A percentile compares a stretch with the other conserved stretches of the same genome.
phyloP scores from a whole-genome alignment of 2,329 filamentous ascomycete genomes.

The Sclerotinia spermophila region DNA sequence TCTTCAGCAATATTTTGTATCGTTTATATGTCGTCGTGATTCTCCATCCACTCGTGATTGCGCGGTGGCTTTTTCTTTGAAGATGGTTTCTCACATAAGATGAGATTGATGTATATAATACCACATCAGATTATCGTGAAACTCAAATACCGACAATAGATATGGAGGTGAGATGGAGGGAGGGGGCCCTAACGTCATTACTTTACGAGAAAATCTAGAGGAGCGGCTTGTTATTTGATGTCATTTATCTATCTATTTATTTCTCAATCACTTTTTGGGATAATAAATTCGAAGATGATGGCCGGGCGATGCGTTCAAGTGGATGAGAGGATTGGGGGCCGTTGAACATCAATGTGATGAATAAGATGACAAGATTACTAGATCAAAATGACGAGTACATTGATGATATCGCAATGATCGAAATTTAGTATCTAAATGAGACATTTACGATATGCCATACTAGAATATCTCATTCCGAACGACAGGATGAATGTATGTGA shows the following conservation, averaged over 20 bases:
- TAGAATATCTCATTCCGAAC: background rate
- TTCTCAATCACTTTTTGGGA: background rate
- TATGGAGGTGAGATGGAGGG: too few species aligned
- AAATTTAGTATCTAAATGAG: background rate
- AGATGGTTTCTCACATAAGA: background rate
- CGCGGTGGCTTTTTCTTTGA: too few species aligned
- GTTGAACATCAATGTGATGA: background rate
- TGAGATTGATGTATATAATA: background rate
- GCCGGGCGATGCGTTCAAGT: background rate
- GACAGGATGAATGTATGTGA: background rate
- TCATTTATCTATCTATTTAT: background rate
- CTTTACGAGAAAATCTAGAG: background rate
- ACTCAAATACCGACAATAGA: background rate
- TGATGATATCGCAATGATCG: too few species aligned
- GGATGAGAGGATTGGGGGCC: background rate
- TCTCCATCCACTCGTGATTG: background rate
- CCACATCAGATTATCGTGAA: background rate
- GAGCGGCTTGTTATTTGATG: background rate
- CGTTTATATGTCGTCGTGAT: background rate
- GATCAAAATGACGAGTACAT: background rate
- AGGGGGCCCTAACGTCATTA: too few species aligned
- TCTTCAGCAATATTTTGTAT: background rate
- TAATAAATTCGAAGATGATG: background rate
- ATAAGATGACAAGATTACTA: background rate
- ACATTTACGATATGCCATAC: background rate